A percentile compares a stretch with the other conserved stretches of the same genome.
Conservation (phyloP, 2,329 filamentous ascomycete species). For the Botrytis tulipae region DNA sequence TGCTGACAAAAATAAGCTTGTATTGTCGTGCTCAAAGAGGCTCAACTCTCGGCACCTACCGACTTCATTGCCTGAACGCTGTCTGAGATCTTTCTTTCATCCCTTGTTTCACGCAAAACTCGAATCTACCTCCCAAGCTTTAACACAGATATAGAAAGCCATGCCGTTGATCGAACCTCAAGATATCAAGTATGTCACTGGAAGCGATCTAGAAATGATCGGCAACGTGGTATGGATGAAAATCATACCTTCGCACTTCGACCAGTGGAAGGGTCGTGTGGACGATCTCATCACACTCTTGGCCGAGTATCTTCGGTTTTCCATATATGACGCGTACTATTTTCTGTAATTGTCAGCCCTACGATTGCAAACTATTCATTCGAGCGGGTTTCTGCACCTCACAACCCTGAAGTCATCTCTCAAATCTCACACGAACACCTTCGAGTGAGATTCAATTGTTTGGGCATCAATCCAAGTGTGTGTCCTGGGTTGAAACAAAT, state of each 20-base stretch:
- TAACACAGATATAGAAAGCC: not conserved
- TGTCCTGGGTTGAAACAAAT: not conserved
- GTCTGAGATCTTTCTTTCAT: not conserved
- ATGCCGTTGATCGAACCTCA: not conserved
- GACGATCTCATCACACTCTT: not conserved
- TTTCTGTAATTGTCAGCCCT: not conserved
- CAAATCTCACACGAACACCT: not conserved
- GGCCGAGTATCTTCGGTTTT: not conserved
- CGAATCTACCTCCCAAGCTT: not conserved
- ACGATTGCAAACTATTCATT: not conserved
- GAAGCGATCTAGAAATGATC: not conserved
- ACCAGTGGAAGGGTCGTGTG: not conserved
- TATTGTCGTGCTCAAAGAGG: not conserved
- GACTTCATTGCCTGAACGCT: not conserved
- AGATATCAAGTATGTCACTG: not conserved
- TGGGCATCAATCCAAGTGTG: not conserved
- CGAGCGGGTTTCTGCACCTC: not conserved
- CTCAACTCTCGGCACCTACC: not conserved
- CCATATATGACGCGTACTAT: not conserved
- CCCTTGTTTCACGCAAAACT: not conserved
- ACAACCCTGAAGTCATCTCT: not conserved
- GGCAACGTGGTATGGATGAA: not conserved
- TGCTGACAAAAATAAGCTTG: not conserved
- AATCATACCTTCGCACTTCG: not conserved
- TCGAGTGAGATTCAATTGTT: not conserved